Evolutionary conservation across 345 rosid genomes (phyloP), one percentile per base, ranked within the genome.

Genomic region (Arabidopsis suecica): DNA sequence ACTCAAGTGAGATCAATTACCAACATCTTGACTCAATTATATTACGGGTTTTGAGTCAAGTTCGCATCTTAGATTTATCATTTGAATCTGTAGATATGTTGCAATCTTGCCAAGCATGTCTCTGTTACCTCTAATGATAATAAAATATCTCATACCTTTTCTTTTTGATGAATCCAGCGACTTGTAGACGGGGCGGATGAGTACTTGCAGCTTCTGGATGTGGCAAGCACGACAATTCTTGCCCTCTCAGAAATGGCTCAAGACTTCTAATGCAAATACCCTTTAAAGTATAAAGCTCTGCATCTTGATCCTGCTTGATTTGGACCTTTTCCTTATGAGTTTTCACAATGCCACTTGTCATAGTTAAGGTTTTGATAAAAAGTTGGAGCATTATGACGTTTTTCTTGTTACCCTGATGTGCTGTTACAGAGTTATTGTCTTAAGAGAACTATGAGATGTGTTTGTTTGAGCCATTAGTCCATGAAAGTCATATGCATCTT

Each of bases 171-270:
- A 8, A 74, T 83, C 82, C 96, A 93, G 99, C 69, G 87, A 78
- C 96, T 95, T 33, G 83, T 95, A 64, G 99, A 90, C 57, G 98
- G 96, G 5, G 99, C 97, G 14, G 97, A 93, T 55, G 99, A 93
- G 86, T 91, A 95, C 85, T 71, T 95, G 87, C 98, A 90, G 88
- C 88, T 95, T 68, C 85, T 95, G 75, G 90, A 90, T 69, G 91
- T 86, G 72, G 79, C 89, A 69, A 88, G 98, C 84, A 81, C 69
- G 69, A 81, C 89, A 25, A 86, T 89, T 81, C 80, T 86, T 62
- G 86, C 93, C 23, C 84, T 87, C 61, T 79, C 87, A 74, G 84
- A 88, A 80, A 88, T 92, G 96, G 90, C 97, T 9, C 80, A 88
- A 66, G 93, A 92, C 60, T 84, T 69, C 18, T 76, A 34, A 59